Base-by-base conservation (phyloP, 2,329 filamentous ascomycete species). In the Thelonectria discophora region DNA sequence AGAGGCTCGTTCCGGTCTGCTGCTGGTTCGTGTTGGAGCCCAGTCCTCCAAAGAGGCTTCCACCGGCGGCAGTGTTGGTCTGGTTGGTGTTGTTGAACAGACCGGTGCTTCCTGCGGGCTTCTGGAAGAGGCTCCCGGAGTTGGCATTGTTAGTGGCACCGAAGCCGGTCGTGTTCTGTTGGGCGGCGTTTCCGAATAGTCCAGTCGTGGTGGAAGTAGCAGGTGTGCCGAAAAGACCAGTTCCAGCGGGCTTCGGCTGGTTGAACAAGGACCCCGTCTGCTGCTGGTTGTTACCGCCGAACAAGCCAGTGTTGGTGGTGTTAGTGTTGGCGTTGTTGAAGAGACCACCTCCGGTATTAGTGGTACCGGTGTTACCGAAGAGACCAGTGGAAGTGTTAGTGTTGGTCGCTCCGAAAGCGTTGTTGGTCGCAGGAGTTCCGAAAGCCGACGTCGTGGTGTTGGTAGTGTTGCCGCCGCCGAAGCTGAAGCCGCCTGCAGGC, bases 1-100 rank as follows among this genome's bases (percentile, higher is more conserved):
- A 88, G 3, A 87, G 74, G 1, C 84, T 79, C 5, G 78, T 79
- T 6, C 79, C 77, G 20, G 78, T 71, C 34, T 77, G 72, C 30
- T 75, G 74, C 60, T 77, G 75, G 39, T 65, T 63, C 45, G 76
- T 75, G 52, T 74, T 74, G 13, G 70, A 59, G 18, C 68, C 70
- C n/a, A 75, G 55, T 10, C 77, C 71, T 15, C 82, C 81, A 66
- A 86, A 84, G 3, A 83, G 68, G 15, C 82, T 78, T 20, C 77
- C 76, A 17, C 80, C 72, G 1, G 70, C 76, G 68, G 71, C 78
- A 76, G 67, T 74, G 60, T 70, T 73, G 72, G 74, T 71, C 6
- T 69, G 51, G 4, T 73, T 75, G 62, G 71, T 76, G 67, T 64
- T 76, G 65, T 57, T 70, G 20, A 82, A 82, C 5, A 81, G 70